These are phyloP conservation scores for Boletus semigastroideus DNA, from an alignment of 1,284 basidiomycete species.

Conservation along the genomic window DNA sequence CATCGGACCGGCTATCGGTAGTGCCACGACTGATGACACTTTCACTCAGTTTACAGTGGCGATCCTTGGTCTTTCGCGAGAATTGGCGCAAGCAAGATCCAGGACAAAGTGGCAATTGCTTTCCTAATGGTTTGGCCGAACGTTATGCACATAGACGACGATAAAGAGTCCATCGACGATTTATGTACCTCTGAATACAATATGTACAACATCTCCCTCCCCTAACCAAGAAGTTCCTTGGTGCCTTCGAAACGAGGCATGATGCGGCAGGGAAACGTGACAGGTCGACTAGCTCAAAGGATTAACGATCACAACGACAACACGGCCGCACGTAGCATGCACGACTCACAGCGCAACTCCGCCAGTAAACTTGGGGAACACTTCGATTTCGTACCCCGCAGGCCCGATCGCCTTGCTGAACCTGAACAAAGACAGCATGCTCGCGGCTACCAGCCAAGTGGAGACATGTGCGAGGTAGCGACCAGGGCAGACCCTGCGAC, in stretches of 20 bases:
- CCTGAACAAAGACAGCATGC: constrained; percentile 20
- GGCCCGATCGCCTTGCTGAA: constrained; percentile 22
- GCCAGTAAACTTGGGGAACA: constrained; percentile 18
- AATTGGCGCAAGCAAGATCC: too few relatives aligned
- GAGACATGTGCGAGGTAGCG: constrained; percentile 17
- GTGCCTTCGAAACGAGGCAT: constrained; percentile 17
- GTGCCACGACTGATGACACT: too few relatives aligned
- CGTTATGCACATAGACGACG: too few relatives aligned
- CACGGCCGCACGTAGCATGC: neutral
- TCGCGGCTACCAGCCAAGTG: constrained; percentile 19
- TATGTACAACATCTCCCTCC: neutral
- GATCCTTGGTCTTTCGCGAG: too few relatives aligned
- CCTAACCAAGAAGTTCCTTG: constrained; percentile 5
- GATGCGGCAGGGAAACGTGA: constrained; percentile 23
- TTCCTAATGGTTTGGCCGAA: too few relatives aligned
- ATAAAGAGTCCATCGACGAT: neutral
- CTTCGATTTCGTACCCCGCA: constrained; percentile 28
- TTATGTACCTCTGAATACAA: neutral
- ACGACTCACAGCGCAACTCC: constrained; percentile 19
- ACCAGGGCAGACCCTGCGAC: constrained; percentile 27
- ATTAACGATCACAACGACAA: constrained; percentile 2
- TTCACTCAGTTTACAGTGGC: too few relatives aligned
- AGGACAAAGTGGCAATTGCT: too few relatives aligned
- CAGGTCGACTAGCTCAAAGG: constrained; percentile 12
- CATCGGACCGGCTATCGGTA: too few relatives aligned